Evolutionary conservation across 768 basidiomycete species (phyloP).

Genomic region (Trametes maxima): DNA sequence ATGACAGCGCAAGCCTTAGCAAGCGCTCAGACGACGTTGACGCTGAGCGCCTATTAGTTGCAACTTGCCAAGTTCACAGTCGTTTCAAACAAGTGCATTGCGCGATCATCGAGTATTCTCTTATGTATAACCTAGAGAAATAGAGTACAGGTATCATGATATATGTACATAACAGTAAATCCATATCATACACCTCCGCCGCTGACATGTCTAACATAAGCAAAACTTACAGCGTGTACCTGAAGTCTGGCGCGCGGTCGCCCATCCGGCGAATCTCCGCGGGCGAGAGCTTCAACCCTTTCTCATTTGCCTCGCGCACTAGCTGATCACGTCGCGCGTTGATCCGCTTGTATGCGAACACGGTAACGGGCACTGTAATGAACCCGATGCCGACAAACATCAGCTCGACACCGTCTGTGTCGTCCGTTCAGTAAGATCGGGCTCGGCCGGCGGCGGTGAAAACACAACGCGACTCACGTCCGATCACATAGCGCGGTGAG

Average conservation of each 20-base stretch:
- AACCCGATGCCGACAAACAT: conserved; percentile 72
- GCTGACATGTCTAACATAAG: no score
- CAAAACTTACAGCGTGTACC: conserved; percentile 26
- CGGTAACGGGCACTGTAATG: conserved; percentile 49
- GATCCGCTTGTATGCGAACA: conserved; percentile 54
- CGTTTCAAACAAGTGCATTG: no score
- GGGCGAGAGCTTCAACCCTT: conserved; percentile 21
- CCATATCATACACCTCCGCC: no score
- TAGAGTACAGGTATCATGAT: no score
- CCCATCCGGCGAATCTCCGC: conserved; percentile 46
- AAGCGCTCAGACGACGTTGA: no score
- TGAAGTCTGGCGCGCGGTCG: conserved; percentile 64
- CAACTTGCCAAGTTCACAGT: no score
- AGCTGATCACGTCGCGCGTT: conserved; percentile 54
- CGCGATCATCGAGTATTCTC: no score
- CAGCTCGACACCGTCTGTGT: conserved; percentile 59
- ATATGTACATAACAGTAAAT: no score
- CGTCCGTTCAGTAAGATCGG: neutral
- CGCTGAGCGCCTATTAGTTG: no score
- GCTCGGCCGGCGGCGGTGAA: neutral
- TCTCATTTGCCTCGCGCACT: conserved; percentile 34
- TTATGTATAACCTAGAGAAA: no score
- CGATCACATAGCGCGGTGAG: conserved; percentile 60
- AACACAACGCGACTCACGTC: conserved; percentile 47
- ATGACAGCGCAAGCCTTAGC: no score